Evolutionary conservation across 345 rosid genomes (phyloP), one percentile per base, ranked within the genome.

Genomic region (Salix purpurea): DNA sequence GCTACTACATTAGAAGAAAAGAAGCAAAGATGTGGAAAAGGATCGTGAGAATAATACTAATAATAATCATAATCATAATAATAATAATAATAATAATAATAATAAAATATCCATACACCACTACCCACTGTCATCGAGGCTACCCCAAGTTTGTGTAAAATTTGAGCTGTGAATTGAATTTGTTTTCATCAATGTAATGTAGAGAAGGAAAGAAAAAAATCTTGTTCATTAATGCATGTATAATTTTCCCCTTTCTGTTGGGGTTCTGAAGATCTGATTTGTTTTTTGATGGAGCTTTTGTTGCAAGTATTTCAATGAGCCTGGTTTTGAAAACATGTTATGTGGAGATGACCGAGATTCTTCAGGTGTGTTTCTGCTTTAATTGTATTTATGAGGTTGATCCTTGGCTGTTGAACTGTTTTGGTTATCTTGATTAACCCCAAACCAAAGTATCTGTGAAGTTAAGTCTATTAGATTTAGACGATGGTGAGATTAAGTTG

Each of bases 1-100:
- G 99, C 97, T 67, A 79, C 95, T 40, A 79, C 81, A 48, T 88
- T 96, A 3, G 98, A 96, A 88, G 97, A 92, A 82, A 96, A 91
- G 94, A 93, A 83, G 86, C 97, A 92, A 75, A 77, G 86, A 83
- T 87, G 89, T 2, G 89, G 87, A 54, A 91, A 82, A 86, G 81
- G 90, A 81, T 83, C 87, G 2, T 89, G 82, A 85, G 82, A 70
- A 74, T 4, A 9, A 32, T 32, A 32, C 0, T 30, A 16, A 69
- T 32, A 2, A 40, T 5, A 16, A 24, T 24, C 1, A 24, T 24
- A 24, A 24, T 24, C 1, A 24, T 24, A n/a, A 30, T 36, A 14
- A 46, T 15, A 12, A 19, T 19, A 28, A 69, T 39, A 30, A 40
- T 61, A 39, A 13, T 6, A 15, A 21, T 36, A 19, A 44, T 15